Percentiles rank a stretch among this genome's conserved stretches.
Evolutionary conservation across 768 basidiomycete species (phyloP).

Genomic region (Macrolepiota fuliginosa): DNA sequence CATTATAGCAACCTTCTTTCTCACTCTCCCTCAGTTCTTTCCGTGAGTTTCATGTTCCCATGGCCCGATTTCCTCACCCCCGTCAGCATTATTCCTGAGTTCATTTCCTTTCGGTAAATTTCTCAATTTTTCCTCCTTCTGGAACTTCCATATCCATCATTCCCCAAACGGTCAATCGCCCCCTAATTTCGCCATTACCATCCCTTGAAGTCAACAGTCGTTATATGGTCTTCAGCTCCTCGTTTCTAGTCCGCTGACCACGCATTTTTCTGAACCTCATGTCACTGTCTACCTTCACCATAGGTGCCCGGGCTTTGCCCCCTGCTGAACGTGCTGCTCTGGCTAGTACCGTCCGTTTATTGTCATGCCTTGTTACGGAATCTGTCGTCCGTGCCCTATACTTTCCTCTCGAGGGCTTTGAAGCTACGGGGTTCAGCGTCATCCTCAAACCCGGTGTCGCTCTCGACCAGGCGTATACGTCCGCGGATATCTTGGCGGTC

Average conservation of each 20-base stretch:
- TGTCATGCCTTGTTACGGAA: slow-evolving; percentile 60
- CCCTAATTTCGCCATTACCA: background rate
- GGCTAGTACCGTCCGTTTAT: slow-evolving; percentile 44
- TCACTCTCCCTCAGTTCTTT: background rate
- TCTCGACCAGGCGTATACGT: slow-evolving; percentile 23
- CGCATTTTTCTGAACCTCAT: background rate
- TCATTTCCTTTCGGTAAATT: background rate
- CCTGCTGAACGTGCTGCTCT: slow-evolving; percentile 44
- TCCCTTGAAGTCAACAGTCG: background rate
- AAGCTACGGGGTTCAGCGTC: slow-evolving; percentile 38
- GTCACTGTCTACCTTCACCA: slow-evolving; percentile 7
- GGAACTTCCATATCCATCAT: background rate
- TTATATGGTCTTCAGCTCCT: background rate
- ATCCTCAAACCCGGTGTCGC: slow-evolving; percentile 31
- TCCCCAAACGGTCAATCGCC: background rate
- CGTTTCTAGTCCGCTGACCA: background rate
- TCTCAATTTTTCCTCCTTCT: background rate
- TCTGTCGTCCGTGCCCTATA: slow-evolving; percentile 49
- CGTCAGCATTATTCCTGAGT: background rate
- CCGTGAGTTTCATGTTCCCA: slow-evolving; percentile 5
- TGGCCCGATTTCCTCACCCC: background rate
- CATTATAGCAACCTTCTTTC: background rate
- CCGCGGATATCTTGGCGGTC: slow-evolving; percentile 42
- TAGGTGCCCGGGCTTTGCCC: slow-evolving; percentile 4
- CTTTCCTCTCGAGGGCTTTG: slow-evolving; percentile 32